A percentile compares a stretch with the other conserved stretches of the same genome.
Evolutionary conservation across 768 basidiomycete species (phyloP).

Genomic region (Phanerochaete sordida): DNA sequence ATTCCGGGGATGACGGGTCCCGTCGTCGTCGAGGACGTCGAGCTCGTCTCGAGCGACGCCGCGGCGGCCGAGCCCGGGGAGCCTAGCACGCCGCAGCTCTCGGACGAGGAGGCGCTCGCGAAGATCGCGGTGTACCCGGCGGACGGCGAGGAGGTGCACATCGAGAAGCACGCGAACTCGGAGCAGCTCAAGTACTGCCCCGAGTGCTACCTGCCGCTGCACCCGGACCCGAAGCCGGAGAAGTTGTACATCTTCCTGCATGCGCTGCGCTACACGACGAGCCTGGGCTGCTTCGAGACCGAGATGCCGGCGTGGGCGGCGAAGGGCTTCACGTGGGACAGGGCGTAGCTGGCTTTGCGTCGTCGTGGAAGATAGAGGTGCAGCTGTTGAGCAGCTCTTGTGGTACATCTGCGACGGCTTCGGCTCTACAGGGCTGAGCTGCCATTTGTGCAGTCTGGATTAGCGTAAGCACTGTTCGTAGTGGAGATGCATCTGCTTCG

Average conservation of each 20-base stretch:
- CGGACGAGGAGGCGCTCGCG: conserved; percentile 46
- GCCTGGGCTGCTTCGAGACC: conserved; percentile 79
- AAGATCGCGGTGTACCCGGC: conserved; percentile 16
- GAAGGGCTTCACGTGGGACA: conserved; percentile 68
- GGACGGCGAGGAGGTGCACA: not conserved
- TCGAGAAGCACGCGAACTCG: conserved; percentile 11
- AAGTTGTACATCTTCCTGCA: conserved; percentile 95
- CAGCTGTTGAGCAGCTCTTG: no score
- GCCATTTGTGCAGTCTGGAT: no score
- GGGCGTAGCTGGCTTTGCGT: no score
- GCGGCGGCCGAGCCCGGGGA: not conserved
- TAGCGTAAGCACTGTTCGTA: no score
- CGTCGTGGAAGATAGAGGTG: no score
- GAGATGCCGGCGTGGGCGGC: conserved; percentile 88
- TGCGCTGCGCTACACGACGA: conserved; percentile 80
- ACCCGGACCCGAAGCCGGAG: conserved; percentile 91
- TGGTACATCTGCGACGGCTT: no score
- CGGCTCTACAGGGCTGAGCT: no score
- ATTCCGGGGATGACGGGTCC: not conserved
- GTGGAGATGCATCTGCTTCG: no score
- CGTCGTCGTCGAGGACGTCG: not conserved
- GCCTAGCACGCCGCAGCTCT: conserved; percentile 34
- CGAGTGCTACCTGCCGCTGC: conserved; percentile 89
- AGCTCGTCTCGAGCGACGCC: not conserved
- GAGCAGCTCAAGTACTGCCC: conserved; percentile 62